Conservation (phyloP, 2,329 filamentous ascomycete species). For the Diaporthe amygdali region DNA sequence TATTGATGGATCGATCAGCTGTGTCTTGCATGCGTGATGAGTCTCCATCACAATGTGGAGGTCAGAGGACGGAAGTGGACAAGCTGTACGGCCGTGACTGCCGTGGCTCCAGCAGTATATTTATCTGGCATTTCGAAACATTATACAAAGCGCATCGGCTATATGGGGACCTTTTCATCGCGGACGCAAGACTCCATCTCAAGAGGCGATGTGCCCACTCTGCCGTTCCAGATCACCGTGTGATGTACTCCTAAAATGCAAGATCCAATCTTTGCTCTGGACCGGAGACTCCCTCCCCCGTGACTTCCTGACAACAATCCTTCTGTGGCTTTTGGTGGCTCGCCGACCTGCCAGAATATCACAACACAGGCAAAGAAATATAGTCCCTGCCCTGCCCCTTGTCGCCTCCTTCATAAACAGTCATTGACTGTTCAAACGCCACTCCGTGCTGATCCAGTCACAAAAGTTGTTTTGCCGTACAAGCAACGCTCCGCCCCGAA, state of each 20-base stretch:
- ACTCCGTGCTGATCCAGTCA: constrained; percentile 15
- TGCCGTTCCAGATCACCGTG: constrained; percentile 1
- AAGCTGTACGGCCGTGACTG: background rate
- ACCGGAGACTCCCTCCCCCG: background rate
- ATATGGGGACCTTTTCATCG: background rate
- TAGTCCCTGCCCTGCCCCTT: background rate
- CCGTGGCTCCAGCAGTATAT: constrained; percentile 7
- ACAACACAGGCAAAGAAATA: background rate
- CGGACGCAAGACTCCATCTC: background rate
- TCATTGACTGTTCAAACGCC: constrained; percentile 14
- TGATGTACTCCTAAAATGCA: constrained; percentile 16
- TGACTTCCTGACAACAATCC: background rate
- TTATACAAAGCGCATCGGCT: constrained; percentile 12
- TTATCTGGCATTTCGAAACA: constrained; percentile 13
- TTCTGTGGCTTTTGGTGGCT: background rate
- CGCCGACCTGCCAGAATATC: background rate
- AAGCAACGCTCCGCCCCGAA: constrained; percentile 20
- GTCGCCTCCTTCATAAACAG: background rate
- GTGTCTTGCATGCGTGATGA: background rate
- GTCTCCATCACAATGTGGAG: background rate
- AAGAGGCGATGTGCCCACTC: background rate
- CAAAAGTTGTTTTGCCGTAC: constrained; percentile 18
- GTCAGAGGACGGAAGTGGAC: background rate
- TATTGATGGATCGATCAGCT: background rate
- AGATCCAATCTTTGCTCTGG: constrained; percentile 14